Conservation (phyloP, 805 yeast species). For the Candida wancherniae region DNA sequence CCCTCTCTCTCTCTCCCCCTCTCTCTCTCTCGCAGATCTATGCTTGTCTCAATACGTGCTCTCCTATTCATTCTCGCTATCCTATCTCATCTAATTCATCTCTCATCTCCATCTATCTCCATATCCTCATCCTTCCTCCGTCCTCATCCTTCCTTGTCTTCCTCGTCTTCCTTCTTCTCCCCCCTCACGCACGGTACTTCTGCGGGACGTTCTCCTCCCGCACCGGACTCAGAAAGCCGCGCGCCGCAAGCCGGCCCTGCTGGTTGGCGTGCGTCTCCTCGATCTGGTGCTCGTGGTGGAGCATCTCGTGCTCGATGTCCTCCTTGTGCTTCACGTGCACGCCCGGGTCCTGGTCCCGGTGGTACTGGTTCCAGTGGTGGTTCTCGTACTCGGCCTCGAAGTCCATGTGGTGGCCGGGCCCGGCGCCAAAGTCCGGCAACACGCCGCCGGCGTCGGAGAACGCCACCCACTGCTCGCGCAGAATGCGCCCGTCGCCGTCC, state of each 20-base stretch:
- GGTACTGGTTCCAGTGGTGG: conserved; percentile 88
- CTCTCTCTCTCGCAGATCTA: too few species aligned
- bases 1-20: too few species aligned
- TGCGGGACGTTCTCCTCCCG: conserved; percentile 27
- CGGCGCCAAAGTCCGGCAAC: conserved; percentile 89
- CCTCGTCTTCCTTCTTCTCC: too few species aligned
- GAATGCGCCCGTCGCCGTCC: conserved; percentile 59
- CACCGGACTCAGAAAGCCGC: conserved; percentile 26
- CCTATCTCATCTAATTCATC: too few species aligned
- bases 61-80: too few species aligned
- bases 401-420: conserved; percentile 92
- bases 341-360: conserved; percentile 75
- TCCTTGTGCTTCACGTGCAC: conserved; percentile 77
- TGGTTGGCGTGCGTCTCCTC: conserved; percentile 47
- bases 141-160: too few species aligned
- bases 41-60: too few species aligned
- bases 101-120: too few species aligned
- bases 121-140: too few species aligned
- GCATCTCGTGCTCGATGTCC: conserved; percentile 80
- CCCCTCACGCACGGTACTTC: conserved; percentile 24
- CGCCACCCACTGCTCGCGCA: conserved; percentile 63
- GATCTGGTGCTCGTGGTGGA: conserved; percentile 82
- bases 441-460: conserved; percentile 60
- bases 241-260: conserved; percentile 26
- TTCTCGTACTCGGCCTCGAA: conserved; percentile 91